These are phyloP conservation scores for Entonaema liquescens DNA, from an alignment of 495 filamentous ascomycete genomes.

Conservation along the genomic window DNA sequence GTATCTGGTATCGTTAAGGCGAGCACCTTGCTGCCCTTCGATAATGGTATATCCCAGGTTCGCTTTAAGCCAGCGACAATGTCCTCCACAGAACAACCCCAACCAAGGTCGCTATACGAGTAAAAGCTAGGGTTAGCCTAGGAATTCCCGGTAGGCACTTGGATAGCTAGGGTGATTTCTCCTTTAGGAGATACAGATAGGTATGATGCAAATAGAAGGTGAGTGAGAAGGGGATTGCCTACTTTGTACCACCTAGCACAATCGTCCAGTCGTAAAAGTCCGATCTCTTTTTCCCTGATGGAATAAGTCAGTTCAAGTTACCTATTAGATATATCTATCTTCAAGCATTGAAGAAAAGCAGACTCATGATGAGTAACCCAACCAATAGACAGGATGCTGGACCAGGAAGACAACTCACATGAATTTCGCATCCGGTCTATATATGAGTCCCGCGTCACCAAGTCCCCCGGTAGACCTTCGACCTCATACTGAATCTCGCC, in stretches of 20 bases:
- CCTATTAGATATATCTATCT: not conserved
- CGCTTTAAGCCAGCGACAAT: conserved; percentile 53
- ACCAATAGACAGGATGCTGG: not conserved
- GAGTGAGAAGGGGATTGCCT: conserved; percentile 19
- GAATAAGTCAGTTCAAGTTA: conserved; percentile 1
- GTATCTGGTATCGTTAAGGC: conserved; percentile 68
- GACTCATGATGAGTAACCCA: not conserved
- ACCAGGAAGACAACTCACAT: conserved; percentile 45
- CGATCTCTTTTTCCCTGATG: conserved; percentile 19
- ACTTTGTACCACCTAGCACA: conserved; percentile 69
- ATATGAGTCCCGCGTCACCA: conserved; percentile 56
- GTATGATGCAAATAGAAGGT: not conserved
- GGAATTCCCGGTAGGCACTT: not conserved
- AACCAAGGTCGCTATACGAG: conserved; percentile 55
- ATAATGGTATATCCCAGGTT: conserved; percentile 58
- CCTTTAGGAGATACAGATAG: not conserved
- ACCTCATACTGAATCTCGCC: conserved; percentile 46
- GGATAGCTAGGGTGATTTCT: not conserved
- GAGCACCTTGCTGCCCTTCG: conserved; percentile 60
- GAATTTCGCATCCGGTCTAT: conserved; percentile 54
- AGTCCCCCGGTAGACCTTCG: conserved; percentile 62
- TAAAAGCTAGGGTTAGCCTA: not conserved
- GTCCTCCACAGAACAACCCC: conserved; percentile 44
- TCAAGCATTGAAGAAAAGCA: not conserved
- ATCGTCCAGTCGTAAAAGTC: conserved; percentile 56